These are phyloP conservation scores for Jackrogersella multiformis DNA, from an alignment of 495 filamentous ascomycete genomes.

Conservation along the genomic window DNA sequence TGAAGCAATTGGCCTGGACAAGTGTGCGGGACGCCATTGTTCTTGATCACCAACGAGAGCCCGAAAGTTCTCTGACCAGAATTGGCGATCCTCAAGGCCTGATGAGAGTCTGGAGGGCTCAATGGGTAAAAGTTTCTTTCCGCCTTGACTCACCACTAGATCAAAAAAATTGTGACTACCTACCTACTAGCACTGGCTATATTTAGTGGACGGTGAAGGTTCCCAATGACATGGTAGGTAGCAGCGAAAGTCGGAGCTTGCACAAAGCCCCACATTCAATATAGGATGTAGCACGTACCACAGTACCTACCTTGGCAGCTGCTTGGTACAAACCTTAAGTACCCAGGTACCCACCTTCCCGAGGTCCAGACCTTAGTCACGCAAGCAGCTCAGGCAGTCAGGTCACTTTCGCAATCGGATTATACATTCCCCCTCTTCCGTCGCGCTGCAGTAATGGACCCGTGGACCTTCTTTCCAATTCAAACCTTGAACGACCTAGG, in stretches of 20 bases:
- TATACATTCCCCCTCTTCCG: constrained; percentile 13
- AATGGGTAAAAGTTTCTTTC: constrained; percentile 30
- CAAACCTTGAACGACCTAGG: constrained; percentile 10
- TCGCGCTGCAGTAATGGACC: constrained; percentile 1
- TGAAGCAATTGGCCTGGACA: constrained; percentile 48
- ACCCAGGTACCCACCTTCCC: neutral
- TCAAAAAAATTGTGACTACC: constrained; percentile 32
- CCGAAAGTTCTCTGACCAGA: constrained; percentile 40
- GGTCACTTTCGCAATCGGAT: too few species aligned
- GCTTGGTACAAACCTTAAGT: too few species aligned
- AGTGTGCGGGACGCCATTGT: constrained; percentile 59
- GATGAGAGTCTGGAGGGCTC: constrained; percentile 29
- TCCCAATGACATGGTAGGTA: neutral
- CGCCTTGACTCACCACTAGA: constrained; percentile 36
- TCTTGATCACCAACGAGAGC: constrained; percentile 45
- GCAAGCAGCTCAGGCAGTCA: too few species aligned
- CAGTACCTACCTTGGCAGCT: too few species aligned
- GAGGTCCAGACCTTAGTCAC: neutral
- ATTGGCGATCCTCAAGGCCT: constrained; percentile 24
- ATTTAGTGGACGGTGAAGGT: constrained; percentile 15
- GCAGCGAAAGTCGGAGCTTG: constrained; percentile 44
- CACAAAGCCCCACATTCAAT: constrained; percentile 13
- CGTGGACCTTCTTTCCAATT: constrained; percentile 10
- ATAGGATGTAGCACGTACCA: neutral
- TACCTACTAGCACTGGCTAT: too few species aligned